A percentile compares a stretch with the other conserved stretches of the same genome.
Evolutionary conservation across 257 asterid genomes (phyloP).

Genomic region (Przewalskia tangutica): DNA sequence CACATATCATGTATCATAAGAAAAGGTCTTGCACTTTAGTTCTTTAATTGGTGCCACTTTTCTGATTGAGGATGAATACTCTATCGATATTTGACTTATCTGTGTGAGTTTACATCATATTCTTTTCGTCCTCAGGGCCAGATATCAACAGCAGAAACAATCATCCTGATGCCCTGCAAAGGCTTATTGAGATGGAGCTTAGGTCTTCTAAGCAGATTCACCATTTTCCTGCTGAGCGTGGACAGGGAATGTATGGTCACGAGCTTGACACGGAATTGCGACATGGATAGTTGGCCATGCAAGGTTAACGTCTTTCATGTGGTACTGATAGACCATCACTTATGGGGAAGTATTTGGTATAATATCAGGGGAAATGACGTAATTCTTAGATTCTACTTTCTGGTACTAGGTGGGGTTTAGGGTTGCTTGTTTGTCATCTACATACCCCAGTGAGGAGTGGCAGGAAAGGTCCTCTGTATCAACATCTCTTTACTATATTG

Average conservation of each 20-base stretch:
- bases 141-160: constrained; percentile 24
- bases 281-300: constrained; percentile 27
- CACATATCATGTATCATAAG: background rate
- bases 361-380: background rate
- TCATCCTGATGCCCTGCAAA: constrained; percentile 66
- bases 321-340: background rate
- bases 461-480: background rate
- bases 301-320: background rate
- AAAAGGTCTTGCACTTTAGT: background rate
- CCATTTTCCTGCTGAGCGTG: constrained; percentile 35
- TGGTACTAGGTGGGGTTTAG: background rate
- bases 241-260: constrained; percentile 46
- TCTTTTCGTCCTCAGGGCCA: constrained; percentile 1
- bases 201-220: constrained; percentile 57
- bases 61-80: background rate
- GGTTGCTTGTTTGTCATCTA: background rate
- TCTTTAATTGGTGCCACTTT: background rate
- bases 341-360: background rate
- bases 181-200: constrained; percentile 70
- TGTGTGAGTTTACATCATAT: background rate
- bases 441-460: background rate
- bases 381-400: background rate
- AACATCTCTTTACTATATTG: background rate
- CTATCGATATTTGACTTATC: background rate
- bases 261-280: constrained; percentile 58